Evolutionary conservation across 805 yeast species (phyloP), one percentile per base, ranked within the genome.

Genomic region (Metschnikowia amazonensis): DNA sequence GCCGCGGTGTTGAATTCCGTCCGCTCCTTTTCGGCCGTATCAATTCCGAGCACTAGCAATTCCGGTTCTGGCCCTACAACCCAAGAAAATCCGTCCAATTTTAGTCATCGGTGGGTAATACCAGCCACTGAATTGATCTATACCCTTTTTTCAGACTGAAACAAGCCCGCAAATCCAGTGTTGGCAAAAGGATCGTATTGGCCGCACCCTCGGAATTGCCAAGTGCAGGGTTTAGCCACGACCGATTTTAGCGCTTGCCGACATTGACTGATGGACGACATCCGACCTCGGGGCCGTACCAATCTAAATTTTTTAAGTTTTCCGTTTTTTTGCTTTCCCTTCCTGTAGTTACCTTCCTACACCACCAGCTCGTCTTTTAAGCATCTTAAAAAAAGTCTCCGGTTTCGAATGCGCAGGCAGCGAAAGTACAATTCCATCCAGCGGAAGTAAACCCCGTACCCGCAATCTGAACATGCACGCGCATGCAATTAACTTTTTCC

Each of bases 131-230:
- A n/a, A n/a, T n/a, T n/a, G n/a, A n/a, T n/a, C n/a, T n/a, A n/a
- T n/a, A n/a, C n/a, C n/a, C n/a, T n/a, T n/a, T n/a, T n/a, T n/a
- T n/a, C n/a, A n/a, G n/a, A n/a, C n/a, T n/a, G n/a, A n/a, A n/a
- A n/a, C n/a, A n/a, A n/a, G n/a, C n/a, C n/a, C n/a, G n/a, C n/a
- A n/a, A n/a, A n/a, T n/a, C n/a, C n/a, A n/a, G n/a, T n/a, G n/a
- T n/a, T n/a, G n/a, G n/a, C n/a, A n/a, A n/a, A n/a, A n/a, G n/a
- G n/a, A 24, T 10, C 10, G 27, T 24, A 6, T 8, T 14, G 27
- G 25, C 33, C 16, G 25, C 29, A 37, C 33, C 41, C 41, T 14
- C 41, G 41, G 41, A 37, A 28, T 37, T 18, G n/a, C n/a, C 29
- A 8, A 1, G 6, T 7, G 3, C 7, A 9, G n/a, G 24, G 18